Percentiles rank a stretch among this genome's conserved stretches.
Conservation (phyloP, 148 eudicot genomes). For the Rhododendron henanense region DNA sequence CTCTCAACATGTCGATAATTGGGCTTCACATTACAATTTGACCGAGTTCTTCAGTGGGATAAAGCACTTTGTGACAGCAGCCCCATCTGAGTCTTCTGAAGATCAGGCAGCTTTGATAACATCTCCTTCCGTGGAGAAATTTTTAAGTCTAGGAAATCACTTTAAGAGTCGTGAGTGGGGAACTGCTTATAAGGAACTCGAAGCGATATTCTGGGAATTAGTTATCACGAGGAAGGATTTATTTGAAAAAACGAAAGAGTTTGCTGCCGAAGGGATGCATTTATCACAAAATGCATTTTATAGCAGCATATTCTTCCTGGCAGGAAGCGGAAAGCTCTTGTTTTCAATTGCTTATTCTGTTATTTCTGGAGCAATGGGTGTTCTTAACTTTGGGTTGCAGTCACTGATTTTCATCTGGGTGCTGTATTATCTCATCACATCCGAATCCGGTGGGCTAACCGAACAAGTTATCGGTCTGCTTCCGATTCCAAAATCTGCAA, state of each 20-base stretch:
- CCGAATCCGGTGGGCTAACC: conserved; percentile 93
- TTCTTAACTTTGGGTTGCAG: conserved; percentile 75
- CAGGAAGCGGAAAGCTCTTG: conserved; percentile 70
- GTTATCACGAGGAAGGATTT: conserved; percentile 14
- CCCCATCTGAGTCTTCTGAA: conserved; percentile 33
- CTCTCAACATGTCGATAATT: conserved; percentile 70
- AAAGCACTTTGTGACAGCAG: conserved; percentile 65
- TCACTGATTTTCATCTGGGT: conserved; percentile 91
- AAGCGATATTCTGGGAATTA: conserved; percentile 11
- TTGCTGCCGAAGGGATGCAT: conserved; percentile 30
- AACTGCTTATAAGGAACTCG: conserved; percentile 14
- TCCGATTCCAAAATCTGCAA: conserved; percentile 57
- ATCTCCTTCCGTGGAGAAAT: conserved; percentile 61
- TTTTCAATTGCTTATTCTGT: conserved; percentile 55
- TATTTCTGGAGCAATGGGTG: conserved; percentile 88
- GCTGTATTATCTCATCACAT: conserved; percentile 85
- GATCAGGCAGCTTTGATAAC: conserved; percentile 44
- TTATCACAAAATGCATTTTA: conserved; percentile 24
- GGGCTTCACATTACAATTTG: conserved; percentile 85
- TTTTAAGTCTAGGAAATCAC: conserved; percentile 51
- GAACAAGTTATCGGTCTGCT: conserved; percentile 78
- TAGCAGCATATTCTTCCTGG: conserved; percentile 24
- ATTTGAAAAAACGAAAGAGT: conserved; percentile 29
- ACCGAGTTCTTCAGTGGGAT: conserved; percentile 78
- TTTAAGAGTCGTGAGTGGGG: conserved; percentile 34